Conservation (phyloP, 768 basidiomycete genomes). For the Trametes villosa region DNA sequence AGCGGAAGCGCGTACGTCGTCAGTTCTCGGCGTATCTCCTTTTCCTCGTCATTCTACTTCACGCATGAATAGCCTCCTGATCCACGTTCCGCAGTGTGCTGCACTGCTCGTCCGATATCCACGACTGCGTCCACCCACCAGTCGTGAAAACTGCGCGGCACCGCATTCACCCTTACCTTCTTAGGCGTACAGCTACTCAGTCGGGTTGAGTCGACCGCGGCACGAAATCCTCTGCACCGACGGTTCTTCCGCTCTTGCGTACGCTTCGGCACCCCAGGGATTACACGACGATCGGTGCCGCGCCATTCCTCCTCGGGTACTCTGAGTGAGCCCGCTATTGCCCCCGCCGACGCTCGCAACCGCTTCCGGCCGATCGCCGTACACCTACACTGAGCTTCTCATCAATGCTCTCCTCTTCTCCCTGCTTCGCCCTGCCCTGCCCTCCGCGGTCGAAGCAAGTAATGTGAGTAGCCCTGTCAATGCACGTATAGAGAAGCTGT, state of each 20-base stretch:
- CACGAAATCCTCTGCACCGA: not conserved
- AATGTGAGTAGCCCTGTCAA: too few species aligned
- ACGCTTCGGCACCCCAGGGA: not conserved
- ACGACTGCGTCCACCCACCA: slow-evolving; percentile 2
- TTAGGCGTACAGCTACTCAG: not conserved
- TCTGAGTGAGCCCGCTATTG: too few species aligned
- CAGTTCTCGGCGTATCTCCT: not conserved
- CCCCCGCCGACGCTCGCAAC: slow-evolving; percentile 2
- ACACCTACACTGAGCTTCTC: not conserved
- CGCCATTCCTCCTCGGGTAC: not conserved
- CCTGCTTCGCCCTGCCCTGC: not conserved
- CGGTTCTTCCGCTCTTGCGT: not conserved
- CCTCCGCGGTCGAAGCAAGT: not conserved
- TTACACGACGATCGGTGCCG: slow-evolving; percentile 7
- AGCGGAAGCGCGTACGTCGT: not conserved
- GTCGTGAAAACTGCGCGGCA: not conserved
- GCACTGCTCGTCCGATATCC: slow-evolving; percentile 2
- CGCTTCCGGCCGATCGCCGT: slow-evolving; percentile 10
- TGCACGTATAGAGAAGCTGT: too few species aligned
- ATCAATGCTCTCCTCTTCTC: not conserved
- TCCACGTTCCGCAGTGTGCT: slow-evolving; percentile 8
- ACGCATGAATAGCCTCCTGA: not conserved
- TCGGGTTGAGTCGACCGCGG: not conserved
- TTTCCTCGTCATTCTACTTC: slow-evolving; percentile 4
- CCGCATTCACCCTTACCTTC: not conserved